Conservation (phyloP, 306 rosid species). For the Acacia melanoxylon region DNA sequence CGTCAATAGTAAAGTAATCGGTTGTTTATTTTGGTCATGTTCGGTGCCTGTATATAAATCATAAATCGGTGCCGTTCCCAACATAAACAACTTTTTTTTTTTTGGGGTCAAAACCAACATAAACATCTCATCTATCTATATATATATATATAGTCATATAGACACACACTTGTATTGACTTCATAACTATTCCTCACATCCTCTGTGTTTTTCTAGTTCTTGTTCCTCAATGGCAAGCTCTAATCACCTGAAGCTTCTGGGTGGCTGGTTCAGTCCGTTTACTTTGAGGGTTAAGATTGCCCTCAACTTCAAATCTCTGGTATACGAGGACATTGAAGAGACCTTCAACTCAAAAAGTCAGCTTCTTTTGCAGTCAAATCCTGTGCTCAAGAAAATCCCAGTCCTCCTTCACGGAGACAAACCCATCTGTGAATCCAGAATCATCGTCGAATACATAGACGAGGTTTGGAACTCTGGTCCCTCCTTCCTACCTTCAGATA, state of each 20-base stretch:
- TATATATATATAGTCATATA: no score
- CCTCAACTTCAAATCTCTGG: slow-evolving; percentile 35
- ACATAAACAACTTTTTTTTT: no score
- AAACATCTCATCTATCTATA: no score
- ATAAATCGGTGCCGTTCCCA: no score
- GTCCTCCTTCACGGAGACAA: slow-evolving; percentile 40
- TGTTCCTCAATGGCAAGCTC: slow-evolving; percentile 26
- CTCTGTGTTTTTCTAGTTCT: no score
- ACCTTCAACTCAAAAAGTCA: slow-evolving; percentile 31
- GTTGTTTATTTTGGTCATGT: no score
- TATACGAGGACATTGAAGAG: slow-evolving; percentile 37
- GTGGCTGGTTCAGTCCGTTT: slow-evolving; percentile 34
- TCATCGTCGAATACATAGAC: slow-evolving; percentile 33
- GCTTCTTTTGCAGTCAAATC: slow-evolving; percentile 48
- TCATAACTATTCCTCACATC: neutral
- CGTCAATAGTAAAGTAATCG: no score
- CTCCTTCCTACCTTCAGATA: slow-evolving; percentile 40
- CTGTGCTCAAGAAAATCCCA: slow-evolving; percentile 43
- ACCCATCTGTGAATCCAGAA: slow-evolving; percentile 41
- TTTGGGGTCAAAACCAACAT: no score
- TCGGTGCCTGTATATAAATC: no score
- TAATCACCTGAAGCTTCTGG: slow-evolving; percentile 35
- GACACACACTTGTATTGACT: no score
- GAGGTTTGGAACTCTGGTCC: slow-evolving; percentile 40
- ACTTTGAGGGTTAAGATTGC: slow-evolving; percentile 24